A percentile compares a stretch with the other conserved stretches of the same genome.
These are phyloP conservation scores for Skeletonema grethae DNA, from an alignment of 108 stramenopile species.

Conservation along the genomic window DNA sequence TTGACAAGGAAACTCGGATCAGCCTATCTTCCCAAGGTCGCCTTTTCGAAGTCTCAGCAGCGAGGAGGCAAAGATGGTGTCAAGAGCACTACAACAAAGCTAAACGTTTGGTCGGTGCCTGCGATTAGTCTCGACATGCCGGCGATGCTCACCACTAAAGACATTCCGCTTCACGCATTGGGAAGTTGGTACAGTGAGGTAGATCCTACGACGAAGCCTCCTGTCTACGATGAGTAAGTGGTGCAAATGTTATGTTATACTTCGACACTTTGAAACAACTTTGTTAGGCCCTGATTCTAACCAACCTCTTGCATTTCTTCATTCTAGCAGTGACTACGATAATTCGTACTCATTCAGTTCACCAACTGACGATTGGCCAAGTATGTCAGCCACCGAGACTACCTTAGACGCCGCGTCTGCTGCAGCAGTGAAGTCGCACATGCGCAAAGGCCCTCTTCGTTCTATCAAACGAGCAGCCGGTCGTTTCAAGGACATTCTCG, in stretches of 20 bases:
- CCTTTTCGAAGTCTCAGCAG: conserved; percentile 5
- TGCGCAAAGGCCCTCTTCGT: conserved; percentile 40
- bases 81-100: conserved; percentile 28
- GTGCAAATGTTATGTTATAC: neutral
- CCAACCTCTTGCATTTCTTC: neutral
- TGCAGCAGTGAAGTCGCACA: conserved; percentile 15
- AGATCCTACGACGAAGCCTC: conserved; percentile 50
- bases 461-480: conserved; percentile 46
- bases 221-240: conserved; percentile 56
- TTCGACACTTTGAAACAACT: conserved; percentile 3
- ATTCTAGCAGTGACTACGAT: conserved; percentile 35
- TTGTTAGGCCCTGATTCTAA: conserved; percentile 1
- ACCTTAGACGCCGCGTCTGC: conserved; percentile 2
- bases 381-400: conserved; percentile 16
- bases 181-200: conserved; percentile 47
- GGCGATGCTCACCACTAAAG: conserved; percentile 38
- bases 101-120: conserved; percentile 46
- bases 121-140: conserved; percentile 24
- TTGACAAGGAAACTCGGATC: conserved; percentile 29
- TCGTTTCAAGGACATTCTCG: conserved; percentile 21
- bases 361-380: conserved; percentile 55
- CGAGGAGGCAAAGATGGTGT: neutral
- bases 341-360: conserved; percentile 42
- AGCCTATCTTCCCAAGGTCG: conserved; percentile 19
- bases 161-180: conserved; percentile 40